These are phyloP conservation scores for Panaeolus cyanescens DNA, from an alignment of 768 basidiomycete genomes.

Conservation along the genomic window DNA sequence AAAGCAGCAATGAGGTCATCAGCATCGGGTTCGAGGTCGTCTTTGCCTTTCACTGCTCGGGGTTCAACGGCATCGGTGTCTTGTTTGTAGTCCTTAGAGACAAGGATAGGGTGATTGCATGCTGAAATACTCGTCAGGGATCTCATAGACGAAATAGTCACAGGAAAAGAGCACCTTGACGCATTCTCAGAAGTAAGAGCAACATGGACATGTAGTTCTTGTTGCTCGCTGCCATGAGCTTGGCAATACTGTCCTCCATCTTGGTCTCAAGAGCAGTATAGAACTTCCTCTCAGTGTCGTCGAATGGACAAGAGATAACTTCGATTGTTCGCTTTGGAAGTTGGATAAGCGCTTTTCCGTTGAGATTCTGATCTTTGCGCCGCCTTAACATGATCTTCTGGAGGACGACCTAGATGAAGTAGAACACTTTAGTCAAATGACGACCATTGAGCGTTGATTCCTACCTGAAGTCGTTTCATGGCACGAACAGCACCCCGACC, in stretches of 20 bases:
- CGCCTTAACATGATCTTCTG: slow-evolving; percentile 89
- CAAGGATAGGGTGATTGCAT: slow-evolving; percentile 86
- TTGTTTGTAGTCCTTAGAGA: slow-evolving; percentile 71
- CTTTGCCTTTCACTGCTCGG: slow-evolving; percentile 46
- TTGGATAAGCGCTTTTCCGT: slow-evolving; percentile 82
- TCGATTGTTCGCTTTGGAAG: slow-evolving; percentile 77
- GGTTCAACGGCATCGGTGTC: slow-evolving; percentile 81
- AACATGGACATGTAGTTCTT: slow-evolving; percentile 72
- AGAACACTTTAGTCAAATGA: neutral
- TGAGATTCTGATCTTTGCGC: slow-evolving; percentile 67
- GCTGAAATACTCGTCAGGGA: slow-evolving; percentile 44
- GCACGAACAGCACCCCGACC: slow-evolving; percentile 62
- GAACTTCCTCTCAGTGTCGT: slow-evolving; percentile 74
- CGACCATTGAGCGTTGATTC: slow-evolving; percentile 11
- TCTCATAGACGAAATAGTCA: neutral
- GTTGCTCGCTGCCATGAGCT: slow-evolving; percentile 54
- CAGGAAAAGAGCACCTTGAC: slow-evolving; percentile 70
- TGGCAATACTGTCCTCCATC: slow-evolving; percentile 68
- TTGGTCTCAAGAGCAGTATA: slow-evolving; percentile 72
- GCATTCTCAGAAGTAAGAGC: slow-evolving; percentile 74
- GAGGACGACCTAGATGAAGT: slow-evolving; percentile 61
- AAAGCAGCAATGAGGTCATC: slow-evolving; percentile 81
- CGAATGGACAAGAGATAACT: slow-evolving; percentile 77
- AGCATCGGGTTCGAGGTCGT: slow-evolving; percentile 56
- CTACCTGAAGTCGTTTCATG: slow-evolving; percentile 83